Evolutionary conservation across 1,139 yeast genomes (phyloP).

Genomic region (Blastobotrys persicus): DNA sequence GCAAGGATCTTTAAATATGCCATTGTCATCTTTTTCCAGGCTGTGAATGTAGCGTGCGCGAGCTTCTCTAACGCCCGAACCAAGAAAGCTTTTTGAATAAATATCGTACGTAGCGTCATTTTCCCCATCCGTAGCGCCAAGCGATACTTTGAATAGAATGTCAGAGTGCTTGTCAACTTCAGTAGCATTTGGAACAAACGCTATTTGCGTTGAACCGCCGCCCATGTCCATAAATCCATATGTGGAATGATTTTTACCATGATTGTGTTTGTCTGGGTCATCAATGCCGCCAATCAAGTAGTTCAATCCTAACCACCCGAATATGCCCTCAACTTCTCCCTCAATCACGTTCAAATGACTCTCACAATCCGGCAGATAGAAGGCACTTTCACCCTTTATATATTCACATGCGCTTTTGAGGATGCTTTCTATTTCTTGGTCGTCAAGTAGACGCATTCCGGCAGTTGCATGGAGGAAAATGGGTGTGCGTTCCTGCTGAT

Average conservation of each 20-base stretch:
- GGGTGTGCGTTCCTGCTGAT: slow-evolving; percentile 71
- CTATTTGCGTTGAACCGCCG: slow-evolving; percentile 79
- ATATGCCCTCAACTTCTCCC: slow-evolving; percentile 77
- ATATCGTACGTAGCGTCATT: slow-evolving; percentile 44
- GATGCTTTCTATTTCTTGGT: slow-evolving; percentile 51
- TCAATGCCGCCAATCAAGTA: slow-evolving; percentile 63
- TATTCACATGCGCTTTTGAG: slow-evolving; percentile 56
- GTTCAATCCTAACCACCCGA: slow-evolving; percentile 79
- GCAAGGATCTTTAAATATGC: slow-evolving; percentile 45
- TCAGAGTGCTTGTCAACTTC: slow-evolving; percentile 55
- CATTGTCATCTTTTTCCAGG: slow-evolving; percentile 20
- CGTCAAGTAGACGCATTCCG: slow-evolving; percentile 67
- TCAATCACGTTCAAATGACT: slow-evolving; percentile 64
- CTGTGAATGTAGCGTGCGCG: slow-evolving; percentile 48
- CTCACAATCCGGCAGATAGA: slow-evolving; percentile 52
- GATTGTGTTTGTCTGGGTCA: slow-evolving; percentile 46
- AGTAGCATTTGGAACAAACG: slow-evolving; percentile 62
- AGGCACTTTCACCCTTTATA: slow-evolving; percentile 51
- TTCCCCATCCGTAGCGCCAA: slow-evolving; percentile 35
- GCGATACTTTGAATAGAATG: slow-evolving; percentile 50
- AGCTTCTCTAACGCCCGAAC: slow-evolving; percentile 75
- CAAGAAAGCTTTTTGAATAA: slow-evolving; percentile 66
- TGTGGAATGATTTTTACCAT: slow-evolving; percentile 55
- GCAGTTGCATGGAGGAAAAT: slow-evolving; percentile 78
- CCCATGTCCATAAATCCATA: slow-evolving; percentile 81